A percentile compares a stretch with the other conserved stretches of the same genome.
These are phyloP conservation scores for Neoboletus magnificus DNA, from an alignment of 768 basidiomycete genomes.

Conservation along the genomic window DNA sequence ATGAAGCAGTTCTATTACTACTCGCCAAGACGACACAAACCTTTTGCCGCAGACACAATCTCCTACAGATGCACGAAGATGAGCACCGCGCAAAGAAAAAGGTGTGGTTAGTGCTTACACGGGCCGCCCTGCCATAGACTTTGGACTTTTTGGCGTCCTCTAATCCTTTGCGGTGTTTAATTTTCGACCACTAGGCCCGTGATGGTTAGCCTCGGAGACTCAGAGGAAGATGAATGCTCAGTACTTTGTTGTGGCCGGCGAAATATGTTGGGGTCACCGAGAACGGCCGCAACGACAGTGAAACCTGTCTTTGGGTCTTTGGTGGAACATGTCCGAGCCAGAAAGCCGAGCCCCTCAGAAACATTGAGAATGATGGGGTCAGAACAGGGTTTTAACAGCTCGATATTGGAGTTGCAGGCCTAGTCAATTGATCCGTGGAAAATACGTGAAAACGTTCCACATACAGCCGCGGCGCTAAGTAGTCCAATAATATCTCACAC, in stretches of 20 bases:
- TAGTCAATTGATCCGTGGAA: background rate
- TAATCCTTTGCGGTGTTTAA: slow-evolving; percentile 66
- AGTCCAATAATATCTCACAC: too few relatives aligned
- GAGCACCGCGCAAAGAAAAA: background rate
- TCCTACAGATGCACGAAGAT: slow-evolving; percentile 40
- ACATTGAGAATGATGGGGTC: background rate
- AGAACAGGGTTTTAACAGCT: background rate
- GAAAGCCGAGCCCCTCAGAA: background rate
- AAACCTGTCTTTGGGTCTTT: slow-evolving; percentile 1
- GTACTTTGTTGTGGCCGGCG: slow-evolving; percentile 44
- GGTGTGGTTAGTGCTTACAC: slow-evolving; percentile 38
- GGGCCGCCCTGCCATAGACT: slow-evolving; percentile 52
- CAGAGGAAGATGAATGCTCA: background rate
- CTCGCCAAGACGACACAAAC: slow-evolving; percentile 34
- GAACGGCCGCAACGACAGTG: slow-evolving; percentile 20
- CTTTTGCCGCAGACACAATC: slow-evolving; percentile 55
- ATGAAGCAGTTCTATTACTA: background rate
- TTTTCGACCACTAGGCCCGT: slow-evolving; percentile 66
- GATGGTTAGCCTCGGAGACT: slow-evolving; percentile 3
- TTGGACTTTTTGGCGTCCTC: slow-evolving; percentile 59
- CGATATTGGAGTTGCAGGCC: background rate
- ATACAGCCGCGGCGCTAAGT: background rate
- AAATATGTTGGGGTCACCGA: slow-evolving; percentile 22
- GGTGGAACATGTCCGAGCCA: background rate
- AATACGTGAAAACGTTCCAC: background rate